Percentiles rank a stretch among this genome's conserved stretches.
phyloP scores from a whole-genome alignment of 768 basidiomycete genomes.

The Suillus clintonianus region DNA sequence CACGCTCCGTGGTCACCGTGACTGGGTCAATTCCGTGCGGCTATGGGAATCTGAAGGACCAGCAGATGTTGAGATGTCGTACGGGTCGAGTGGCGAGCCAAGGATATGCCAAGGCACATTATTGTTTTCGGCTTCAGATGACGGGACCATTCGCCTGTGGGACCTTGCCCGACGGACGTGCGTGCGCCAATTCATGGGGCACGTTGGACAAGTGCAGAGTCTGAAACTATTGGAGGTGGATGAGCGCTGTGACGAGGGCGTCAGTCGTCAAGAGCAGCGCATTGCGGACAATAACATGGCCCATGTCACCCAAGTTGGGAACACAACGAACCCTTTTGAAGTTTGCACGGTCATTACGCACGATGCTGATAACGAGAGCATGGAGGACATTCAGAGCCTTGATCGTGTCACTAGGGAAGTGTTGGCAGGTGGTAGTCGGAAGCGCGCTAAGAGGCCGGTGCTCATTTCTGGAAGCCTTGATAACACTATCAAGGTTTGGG shows the following conservation, averaged over 20 bases:
- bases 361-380: slow-evolving; percentile 15
- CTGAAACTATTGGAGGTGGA: slow-evolving; percentile 76
- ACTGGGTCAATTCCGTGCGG: slow-evolving; percentile 96
- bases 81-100: slow-evolving; percentile 35
- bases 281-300: slow-evolving; percentile 15
- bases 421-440: slow-evolving; percentile 15
- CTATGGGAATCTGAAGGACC: slow-evolving; percentile 70
- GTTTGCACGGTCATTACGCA: slow-evolving; percentile 34
- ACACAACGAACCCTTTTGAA: slow-evolving; percentile 17
- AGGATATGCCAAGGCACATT: slow-evolving; percentile 85
- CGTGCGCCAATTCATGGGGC: slow-evolving; percentile 82
- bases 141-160: slow-evolving; percentile 92
- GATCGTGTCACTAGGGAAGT: slow-evolving; percentile 6
- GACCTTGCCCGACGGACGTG: slow-evolving; percentile 82
- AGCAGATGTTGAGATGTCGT: slow-evolving; percentile 10
- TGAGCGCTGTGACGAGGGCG: slow-evolving; percentile 40
- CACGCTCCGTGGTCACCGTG: slow-evolving; percentile 86
- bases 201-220: slow-evolving; percentile 94
- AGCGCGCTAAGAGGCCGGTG: slow-evolving; percentile 55
- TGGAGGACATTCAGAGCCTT: slow-evolving; percentile 13
- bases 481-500: slow-evolving; percentile 96
- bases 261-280: slow-evolving; percentile 10
- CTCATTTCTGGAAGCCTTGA: slow-evolving; percentile 90
- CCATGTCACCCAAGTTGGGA: slow-evolving; percentile 17
- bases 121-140: slow-evolving; percentile 96